Evolutionary conservation across 495 filamentous ascomycete genomes (phyloP).

Genomic region (Neurospora sp.): DNA sequence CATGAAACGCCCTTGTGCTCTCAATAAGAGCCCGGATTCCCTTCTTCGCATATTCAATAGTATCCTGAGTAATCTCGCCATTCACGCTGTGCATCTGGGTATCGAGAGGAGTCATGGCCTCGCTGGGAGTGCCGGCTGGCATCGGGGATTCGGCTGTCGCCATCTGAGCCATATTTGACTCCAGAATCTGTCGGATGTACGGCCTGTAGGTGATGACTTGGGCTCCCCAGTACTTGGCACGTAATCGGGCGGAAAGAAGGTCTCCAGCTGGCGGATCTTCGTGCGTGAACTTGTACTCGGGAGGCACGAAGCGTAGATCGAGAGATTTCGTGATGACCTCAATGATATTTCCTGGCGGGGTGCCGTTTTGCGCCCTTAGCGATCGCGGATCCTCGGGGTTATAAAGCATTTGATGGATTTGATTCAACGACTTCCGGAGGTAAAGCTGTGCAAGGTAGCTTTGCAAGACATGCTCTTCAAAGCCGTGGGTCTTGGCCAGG

Average conservation of each 20-base stretch:
- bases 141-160: constrained; percentile 18
- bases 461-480: constrained; percentile 50
- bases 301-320: constrained; percentile 29
- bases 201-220: constrained; percentile 82
- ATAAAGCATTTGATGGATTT: constrained; percentile 72
- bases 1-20: constrained; percentile 82
- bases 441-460: constrained; percentile 83
- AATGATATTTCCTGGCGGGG: constrained; percentile 26
- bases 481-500: constrained; percentile 29
- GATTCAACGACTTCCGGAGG: constrained; percentile 75
- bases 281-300: constrained; percentile 52
- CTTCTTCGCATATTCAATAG: constrained; percentile 40
- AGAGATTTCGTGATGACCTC: constrained; percentile 40
- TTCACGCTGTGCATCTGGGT: background rate
- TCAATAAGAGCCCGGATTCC: constrained; percentile 67
- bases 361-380: background rate
- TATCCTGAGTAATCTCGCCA: constrained; percentile 35
- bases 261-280: constrained; percentile 56
- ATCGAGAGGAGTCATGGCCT: constrained; percentile 8
- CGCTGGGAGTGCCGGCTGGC: constrained; percentile 12
- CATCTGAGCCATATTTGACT: constrained; percentile 23
- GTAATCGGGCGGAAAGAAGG: constrained; percentile 74
- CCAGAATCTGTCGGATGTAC: constrained; percentile 59
- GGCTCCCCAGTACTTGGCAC: constrained; percentile 92
- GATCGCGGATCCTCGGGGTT: constrained; percentile 38